A percentile compares a stretch with the other conserved stretches of the same genome.
Evolutionary conservation across 139 green algal genomes (phyloP).

Genomic region (Pleodorina starrii): DNA sequence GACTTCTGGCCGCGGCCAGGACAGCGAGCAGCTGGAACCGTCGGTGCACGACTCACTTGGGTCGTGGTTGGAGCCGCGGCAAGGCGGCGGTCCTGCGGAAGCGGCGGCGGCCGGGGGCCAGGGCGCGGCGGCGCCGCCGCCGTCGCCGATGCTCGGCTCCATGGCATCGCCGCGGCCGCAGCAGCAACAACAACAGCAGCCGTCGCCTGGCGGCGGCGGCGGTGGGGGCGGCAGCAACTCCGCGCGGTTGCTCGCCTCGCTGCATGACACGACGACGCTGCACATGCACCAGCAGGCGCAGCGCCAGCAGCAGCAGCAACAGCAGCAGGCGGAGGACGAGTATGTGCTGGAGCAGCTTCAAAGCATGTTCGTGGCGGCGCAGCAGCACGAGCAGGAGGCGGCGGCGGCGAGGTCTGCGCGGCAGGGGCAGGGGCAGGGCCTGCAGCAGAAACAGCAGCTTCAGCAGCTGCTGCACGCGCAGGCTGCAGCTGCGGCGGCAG

Average conservation of each 20-base stretch:
- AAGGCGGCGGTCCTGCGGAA: background rate
- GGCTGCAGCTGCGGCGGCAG: no score
- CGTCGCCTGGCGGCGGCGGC: no score
- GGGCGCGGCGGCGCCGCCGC: background rate
- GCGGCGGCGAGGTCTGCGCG: background rate
- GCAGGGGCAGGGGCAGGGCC: background rate
- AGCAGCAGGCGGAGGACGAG: slow-evolving; percentile 37
- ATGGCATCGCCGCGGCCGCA: background rate
- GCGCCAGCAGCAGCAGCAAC: slow-evolving; percentile 12
- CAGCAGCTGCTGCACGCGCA: background rate
- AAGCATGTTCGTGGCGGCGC: background rate
- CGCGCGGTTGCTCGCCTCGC: slow-evolving; percentile 3
- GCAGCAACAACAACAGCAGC: slow-evolving; percentile 10
- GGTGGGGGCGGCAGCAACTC: no score
- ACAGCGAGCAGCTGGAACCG: background rate
- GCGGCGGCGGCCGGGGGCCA: background rate
- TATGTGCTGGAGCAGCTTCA: slow-evolving; percentile 24
- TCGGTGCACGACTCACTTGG: slow-evolving; percentile 39
- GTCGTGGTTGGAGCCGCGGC: background rate
- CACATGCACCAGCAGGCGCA: slow-evolving; percentile 3
- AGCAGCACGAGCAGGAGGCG: slow-evolving; percentile 23
- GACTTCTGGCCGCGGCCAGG: background rate
- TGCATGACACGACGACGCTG: background rate
- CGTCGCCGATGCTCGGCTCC: no score
- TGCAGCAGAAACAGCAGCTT: background rate